phyloP scores from a whole-genome alignment of 176 grass and related monocot species.

The Melocanna baccifera region DNA sequence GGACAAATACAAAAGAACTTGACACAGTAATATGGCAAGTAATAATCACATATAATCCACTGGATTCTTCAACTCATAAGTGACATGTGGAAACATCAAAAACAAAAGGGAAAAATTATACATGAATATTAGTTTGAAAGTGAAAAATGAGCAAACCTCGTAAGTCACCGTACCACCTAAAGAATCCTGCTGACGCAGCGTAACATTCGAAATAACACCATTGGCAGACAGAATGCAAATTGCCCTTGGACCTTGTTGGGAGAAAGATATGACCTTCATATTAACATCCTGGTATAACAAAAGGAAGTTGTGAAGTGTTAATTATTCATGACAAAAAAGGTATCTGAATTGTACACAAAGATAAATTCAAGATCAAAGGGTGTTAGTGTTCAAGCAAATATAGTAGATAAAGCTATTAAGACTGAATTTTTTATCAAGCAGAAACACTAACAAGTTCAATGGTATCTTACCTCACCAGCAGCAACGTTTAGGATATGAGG shows the following conservation, averaged over 20 bases:
- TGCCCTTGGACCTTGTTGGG: constrained; percentile 76
- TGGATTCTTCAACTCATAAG: background rate
- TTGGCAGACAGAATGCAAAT: constrained; percentile 84
- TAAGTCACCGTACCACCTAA: constrained; percentile 79
- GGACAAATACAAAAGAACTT: background rate
- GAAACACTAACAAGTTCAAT: background rate
- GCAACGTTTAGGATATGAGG: constrained; percentile 86
- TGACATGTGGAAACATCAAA: background rate
- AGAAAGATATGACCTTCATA: constrained; percentile 84
- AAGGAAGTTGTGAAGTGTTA: background rate
- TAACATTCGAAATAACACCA: constrained; percentile 81
- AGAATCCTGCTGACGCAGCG: constrained; percentile 65
- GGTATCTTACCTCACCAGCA: constrained; percentile 69
- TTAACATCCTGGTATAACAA: constrained; percentile 63
- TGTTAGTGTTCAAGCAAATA: background rate
- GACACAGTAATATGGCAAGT: background rate
- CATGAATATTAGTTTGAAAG: background rate
- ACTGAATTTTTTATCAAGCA: background rate
- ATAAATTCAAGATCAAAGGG: background rate
- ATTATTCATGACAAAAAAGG: background rate
- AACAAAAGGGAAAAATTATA: background rate
- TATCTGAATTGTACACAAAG: background rate
- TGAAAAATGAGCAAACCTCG: constrained; percentile 40
- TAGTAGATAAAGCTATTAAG: background rate
- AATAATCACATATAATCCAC: background rate